Conservation (phyloP, 305 asterid genomes). For the Rubia peregrina region DNA sequence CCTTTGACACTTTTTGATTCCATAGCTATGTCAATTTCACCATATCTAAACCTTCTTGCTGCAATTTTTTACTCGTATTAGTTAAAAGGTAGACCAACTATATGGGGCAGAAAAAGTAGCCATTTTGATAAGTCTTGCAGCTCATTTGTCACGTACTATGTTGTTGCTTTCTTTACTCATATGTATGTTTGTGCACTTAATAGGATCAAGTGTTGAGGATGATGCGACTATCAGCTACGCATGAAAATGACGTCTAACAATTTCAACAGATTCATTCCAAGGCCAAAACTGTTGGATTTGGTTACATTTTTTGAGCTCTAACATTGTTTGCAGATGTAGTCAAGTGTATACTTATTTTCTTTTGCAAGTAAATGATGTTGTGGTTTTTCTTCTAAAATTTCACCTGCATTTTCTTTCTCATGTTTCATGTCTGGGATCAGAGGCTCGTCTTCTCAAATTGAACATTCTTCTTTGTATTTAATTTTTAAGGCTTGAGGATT, state of each 20-base stretch:
- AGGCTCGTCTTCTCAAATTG: too few species aligned
- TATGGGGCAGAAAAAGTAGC: conserved; percentile 15
- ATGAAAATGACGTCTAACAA: conserved; percentile 23
- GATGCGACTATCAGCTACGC: conserved; percentile 33
- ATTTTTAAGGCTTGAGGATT: too few species aligned
- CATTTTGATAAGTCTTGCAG: conserved; percentile 18
- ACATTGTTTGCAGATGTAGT: conserved; percentile 47
- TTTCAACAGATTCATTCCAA: conserved; percentile 34
- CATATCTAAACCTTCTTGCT: conserved; percentile 28
- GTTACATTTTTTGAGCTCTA: conserved; percentile 48
- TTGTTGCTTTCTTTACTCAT: neutral
- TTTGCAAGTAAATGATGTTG: conserved; percentile 2
- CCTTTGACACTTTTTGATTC: conserved; percentile 28
- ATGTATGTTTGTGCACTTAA: neutral
- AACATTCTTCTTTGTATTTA: too few species aligned
- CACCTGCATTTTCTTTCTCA: neutral
- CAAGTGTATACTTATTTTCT: conserved; percentile 14
- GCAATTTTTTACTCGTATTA: conserved; percentile 10
- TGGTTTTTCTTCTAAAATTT: too few species aligned
- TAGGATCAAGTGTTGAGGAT: conserved; percentile 39
- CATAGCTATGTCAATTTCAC: conserved; percentile 15
- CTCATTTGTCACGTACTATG: neutral
- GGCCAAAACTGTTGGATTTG: conserved; percentile 38
- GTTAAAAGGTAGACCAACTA: conserved; percentile 10
- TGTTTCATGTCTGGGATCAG: too few species aligned